Evolutionary conservation across 1,284 basidiomycete genomes (phyloP), one percentile per base, ranked within the genome.

Genomic region (Puccinia sorghi): DNA sequence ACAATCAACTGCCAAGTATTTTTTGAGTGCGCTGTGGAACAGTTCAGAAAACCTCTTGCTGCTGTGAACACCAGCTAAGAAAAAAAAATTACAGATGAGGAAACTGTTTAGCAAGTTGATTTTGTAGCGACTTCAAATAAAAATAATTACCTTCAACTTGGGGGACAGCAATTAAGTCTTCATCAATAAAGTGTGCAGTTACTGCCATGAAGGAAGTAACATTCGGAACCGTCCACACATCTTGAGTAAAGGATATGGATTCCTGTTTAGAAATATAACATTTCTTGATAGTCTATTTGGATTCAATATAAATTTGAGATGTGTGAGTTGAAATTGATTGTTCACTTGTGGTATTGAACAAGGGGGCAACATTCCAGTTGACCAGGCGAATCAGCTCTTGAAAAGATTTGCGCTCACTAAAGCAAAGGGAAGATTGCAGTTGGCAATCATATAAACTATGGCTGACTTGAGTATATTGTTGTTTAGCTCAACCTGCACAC

Each of bases 41-140:
- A 39, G 15, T 11, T 72, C 41, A 1, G 71, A 54, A 57, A 72
- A 59, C 41, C 4, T 56, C 22, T 54, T 37, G 12, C 71, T 54
- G 17, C 15, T 41, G 25, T 72, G 71, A 20, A 52, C 50, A 52
- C 9, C 43, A 46, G 13, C 15, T 17, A 46, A 3, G 3, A 46
- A 11, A 46, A 1, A 13, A 11, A 57, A 4, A 11, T 9, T 32
- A 32, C 9, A 57, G 13, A 57, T 57, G 8, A 57, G 20, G 25
- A 8, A 57, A 57, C 7, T n/a, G 25, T n/a, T 6, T n/a, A 57
- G 20, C 2, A 32, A 57, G 4, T 1, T 20, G 27, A 57, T 13
- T 1, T 11, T 32, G 32, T 32, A 32, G 32, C 32, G 4, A n/a
- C 27, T 57, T 32, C 32, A 32, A 32, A 32, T 32, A 32, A 32